These are phyloP conservation scores for Cardiospermum halicacabum DNA, from an alignment of 345 rosid species.

Conservation along the genomic window DNA sequence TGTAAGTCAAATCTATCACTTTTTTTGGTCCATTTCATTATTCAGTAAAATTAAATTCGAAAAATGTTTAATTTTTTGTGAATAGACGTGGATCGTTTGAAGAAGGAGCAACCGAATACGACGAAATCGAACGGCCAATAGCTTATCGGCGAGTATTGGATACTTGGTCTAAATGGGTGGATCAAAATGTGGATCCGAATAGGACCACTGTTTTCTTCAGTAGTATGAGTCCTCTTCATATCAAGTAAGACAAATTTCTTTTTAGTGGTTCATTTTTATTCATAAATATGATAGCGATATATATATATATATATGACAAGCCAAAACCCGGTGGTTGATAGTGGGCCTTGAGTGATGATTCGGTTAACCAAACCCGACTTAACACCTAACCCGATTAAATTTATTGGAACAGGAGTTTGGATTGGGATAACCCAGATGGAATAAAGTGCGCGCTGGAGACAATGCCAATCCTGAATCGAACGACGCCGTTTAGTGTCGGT, in stretches of 20 bases:
- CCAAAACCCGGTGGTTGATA: slow-evolving; percentile 15
- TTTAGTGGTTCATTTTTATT: too few species aligned
- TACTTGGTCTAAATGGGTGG: slow-evolving; percentile 86
- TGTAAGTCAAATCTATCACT: too few species aligned
- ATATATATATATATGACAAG: slow-evolving; percentile 5
- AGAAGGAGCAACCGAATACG: slow-evolving; percentile 60
- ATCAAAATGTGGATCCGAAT: slow-evolving; percentile 56
- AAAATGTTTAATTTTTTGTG: too few species aligned
- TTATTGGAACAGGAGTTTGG: slow-evolving; percentile 55
- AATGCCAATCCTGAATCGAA: slow-evolving; percentile 49
- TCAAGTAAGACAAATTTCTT: slow-evolving; percentile 41
- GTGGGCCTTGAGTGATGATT: slow-evolving; percentile 5
- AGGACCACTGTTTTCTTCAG: slow-evolving; percentile 79
- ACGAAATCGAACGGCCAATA: slow-evolving; percentile 67
- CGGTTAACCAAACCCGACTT: too few species aligned
- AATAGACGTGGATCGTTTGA: slow-evolving; percentile 84
- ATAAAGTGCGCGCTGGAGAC: slow-evolving; percentile 82
- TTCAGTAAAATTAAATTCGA: too few species aligned
- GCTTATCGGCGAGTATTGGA: slow-evolving; percentile 58
- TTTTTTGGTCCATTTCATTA: too few species aligned
- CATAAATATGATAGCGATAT: too few species aligned
- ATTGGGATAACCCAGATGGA: slow-evolving; percentile 82
- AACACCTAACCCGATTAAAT: too few species aligned
- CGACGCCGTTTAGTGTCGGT: slow-evolving; percentile 56
- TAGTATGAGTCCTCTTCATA: slow-evolving; percentile 91